Base-by-base conservation (phyloP, 2,329 filamentous ascomycete genomes). In the Bipolaris zeicola region DNA sequence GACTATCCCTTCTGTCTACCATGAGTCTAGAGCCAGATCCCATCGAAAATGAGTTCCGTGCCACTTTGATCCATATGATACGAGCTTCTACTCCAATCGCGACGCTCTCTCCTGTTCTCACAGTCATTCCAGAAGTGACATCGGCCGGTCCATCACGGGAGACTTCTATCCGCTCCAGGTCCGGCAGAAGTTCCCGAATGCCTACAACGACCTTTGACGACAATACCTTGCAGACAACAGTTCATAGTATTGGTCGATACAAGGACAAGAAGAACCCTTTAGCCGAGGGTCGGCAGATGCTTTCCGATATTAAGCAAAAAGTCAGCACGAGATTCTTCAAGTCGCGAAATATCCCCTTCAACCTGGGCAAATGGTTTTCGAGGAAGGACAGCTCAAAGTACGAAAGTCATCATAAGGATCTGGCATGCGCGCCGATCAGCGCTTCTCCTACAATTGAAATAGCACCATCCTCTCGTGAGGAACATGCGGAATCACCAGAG, bases 1-100 rank as follows among this genome's bases (percentile, higher is more conserved):
- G 63, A 22, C 48, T 68, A 13, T 73, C 69, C 2, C 50, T 74
- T 11, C 44, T 69, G 8, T 72, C 69, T 14, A 57, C 49, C 1
- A 46, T 52, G 5, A 68, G 62, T 6, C 62, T 58, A 7, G 66
- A 68, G 16, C 51, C 55, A 7, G 63, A 69, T 28, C 47, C 48
- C 3, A 42, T 58, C 6, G 64, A 71, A 16, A 42, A 41, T 3
- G 57, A 63, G 7, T 59, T 68, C 33, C 65, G 61, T 16, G 55
- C 51, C 7, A 55, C 59, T 6, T 52, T 73, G 6, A 28, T 66
- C 20, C 48, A 63, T 8, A 66, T 67, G 37, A 61, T 73, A n/a
- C 61, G 65, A 22, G 56, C 62, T 10, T 52, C 64, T 20, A 64
- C 57, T 13, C 44, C 58, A 3, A 50, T 67, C 22, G 66, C 57